Base-by-base conservation (phyloP, 1,139 yeast genomes). In the Sugiyamaella paludigena region DNA sequence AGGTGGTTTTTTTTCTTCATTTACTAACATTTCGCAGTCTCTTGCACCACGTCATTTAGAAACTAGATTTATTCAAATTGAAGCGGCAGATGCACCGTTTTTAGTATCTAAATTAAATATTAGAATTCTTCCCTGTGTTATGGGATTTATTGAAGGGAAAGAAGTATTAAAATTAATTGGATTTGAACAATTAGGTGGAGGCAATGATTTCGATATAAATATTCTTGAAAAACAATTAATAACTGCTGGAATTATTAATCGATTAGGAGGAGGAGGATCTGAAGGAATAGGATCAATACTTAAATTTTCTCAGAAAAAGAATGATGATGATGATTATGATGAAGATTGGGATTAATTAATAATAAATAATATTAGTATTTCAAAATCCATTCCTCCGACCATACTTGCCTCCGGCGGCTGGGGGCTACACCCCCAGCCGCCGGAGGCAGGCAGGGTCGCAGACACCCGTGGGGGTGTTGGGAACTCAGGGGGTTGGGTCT, bases 81-180 rank as follows among this genome's bases (percentile, higher is more conserved):
- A 76, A 50, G 95, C 87, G 0, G 77, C 73, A 38, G 69, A 76
- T 27, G 85, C 91, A 0, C 89, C 95, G 2, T 87, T 87, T 61
- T 68, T 87, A 44, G 87, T 81, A 3, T 68, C 79, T 1, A 81
- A 79, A 59, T 72, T 87, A 41, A 70, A 72, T 1, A 72, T 87
- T 43, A 79, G 83, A 59, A 82, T 84, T 6, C 71, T 87, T 8
- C 96, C 96, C 0, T 83, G 83, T 58, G 81, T 86, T 5, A 68
- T 84, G 1, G 73, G 81, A n/a, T 87, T 83, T 61, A 69, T 68
- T 31, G 70, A 75, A 29, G 91, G 91, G 1, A 67, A 73, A 41
- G 91, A 85, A 60, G 62, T 71, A 2, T 73, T 76, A 28, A 67
- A 87, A 52, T 63, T 85, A 7, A 75, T 84, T 4, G 95, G 95